Evolutionary conservation across 2,329 filamentous ascomycete genomes (phyloP), one percentile per base, ranked within the genome.

Genomic region (Cytospora paraplurivora): DNA sequence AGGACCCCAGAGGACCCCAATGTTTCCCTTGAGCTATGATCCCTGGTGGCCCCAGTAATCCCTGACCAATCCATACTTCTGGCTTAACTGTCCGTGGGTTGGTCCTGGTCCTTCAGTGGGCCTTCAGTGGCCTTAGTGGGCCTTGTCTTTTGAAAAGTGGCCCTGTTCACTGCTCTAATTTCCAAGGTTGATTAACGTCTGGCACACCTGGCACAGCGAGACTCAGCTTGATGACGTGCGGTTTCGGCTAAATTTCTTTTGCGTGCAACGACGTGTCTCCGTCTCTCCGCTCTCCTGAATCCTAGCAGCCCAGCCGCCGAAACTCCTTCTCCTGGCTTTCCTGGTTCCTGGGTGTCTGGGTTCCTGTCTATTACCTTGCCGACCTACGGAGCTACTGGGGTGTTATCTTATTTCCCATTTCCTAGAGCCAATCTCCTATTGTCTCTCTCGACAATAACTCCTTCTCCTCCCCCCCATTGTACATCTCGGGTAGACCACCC

Each of bases 221-320:
- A 61, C 58, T n/a, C 58, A 41, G 21, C 37, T 57, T 63, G 56
- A 66, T 63, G 64, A 63, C 64, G 64, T 64, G 62, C 64, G 52
- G 64, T 61, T 55, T 63, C 47, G 64, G 61, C 59, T 66, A 60
- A 60, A 63, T 63, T 55, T 61, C 56, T 58, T 56, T 27, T 49
- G 21, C 41, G 47, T 54, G 56, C 27, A 50, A n/a, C 37, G 34
- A 52, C 33, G 41, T 21, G 50, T 21, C 2, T 47, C 15, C 49
- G 32, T 32, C n/a, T 56, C 27, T 37, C 17, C 15, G 44, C 47
- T 21, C 47, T 41, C 15, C 27, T 13, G 34, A 44, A 33, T 35
- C 57, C n/a, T n/a, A n/a, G n/a, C n/a, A n/a, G n/a, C n/a, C n/a
- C n/a, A n/a, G n/a, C n/a, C n/a, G n/a, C n/a, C n/a, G n/a, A n/a